Evolutionary conservation across 208 protist species (phyloP).

Genomic region (Trypanosoma avium): DNA sequence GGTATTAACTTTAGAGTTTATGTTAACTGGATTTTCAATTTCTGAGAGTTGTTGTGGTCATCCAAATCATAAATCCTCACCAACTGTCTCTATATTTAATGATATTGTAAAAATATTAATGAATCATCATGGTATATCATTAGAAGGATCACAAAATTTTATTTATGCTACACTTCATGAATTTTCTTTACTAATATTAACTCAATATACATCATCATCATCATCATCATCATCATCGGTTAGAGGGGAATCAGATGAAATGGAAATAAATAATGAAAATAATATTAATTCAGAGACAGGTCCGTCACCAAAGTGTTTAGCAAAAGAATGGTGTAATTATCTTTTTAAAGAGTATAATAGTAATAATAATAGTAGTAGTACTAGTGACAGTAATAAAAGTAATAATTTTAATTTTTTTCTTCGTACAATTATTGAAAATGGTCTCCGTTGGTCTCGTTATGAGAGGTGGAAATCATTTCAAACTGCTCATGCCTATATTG

Average conservation of each 20-base stretch:
- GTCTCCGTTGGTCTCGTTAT: slow-evolving; percentile 50
- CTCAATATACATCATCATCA: neutral
- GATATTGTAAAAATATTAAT: slow-evolving; percentile 40
- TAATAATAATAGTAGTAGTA: neutral
- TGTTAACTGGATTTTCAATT: slow-evolving; percentile 47
- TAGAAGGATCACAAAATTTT: slow-evolving; percentile 60
- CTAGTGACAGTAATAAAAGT: neutral
- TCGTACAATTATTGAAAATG: slow-evolving; percentile 37
- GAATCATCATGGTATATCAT: slow-evolving; percentile 24
- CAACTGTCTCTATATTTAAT: slow-evolving; percentile 45
- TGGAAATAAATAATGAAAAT: neutral
- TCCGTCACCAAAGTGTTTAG: slow-evolving; percentile 39
- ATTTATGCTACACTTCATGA: slow-evolving; percentile 71
- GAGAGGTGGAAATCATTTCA: slow-evolving; percentile 58
- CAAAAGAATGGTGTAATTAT: slow-evolving; percentile 54
- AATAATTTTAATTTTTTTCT: slow-evolving; percentile 19
- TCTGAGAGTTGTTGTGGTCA: slow-evolving; percentile 23
- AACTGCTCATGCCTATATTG: slow-evolving; percentile 11
- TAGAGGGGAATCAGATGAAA: neutral
- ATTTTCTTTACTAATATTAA: slow-evolving; percentile 10
- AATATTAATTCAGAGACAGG: neutral
- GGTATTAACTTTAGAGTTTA: slow-evolving; percentile 64
- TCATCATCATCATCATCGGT: neutral
- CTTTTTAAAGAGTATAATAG: slow-evolving; percentile 34
- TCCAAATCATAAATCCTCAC: slow-evolving; percentile 1